A percentile compares a stretch with the other conserved stretches of the same genome.
phyloP scores from a whole-genome alignment of 805 yeast genomes.

The Pichia exigua region DNA sequence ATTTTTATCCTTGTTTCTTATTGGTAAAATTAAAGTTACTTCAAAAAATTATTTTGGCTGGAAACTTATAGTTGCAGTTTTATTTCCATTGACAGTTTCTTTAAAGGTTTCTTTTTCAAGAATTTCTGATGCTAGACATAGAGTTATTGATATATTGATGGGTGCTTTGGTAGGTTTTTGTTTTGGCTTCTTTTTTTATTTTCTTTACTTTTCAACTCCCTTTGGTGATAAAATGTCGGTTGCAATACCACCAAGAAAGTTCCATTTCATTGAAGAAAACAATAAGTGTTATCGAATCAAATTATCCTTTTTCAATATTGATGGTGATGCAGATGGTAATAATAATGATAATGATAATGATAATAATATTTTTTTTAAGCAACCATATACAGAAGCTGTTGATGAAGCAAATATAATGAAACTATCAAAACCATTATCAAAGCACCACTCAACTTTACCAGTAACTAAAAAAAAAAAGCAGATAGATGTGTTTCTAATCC shows the following conservation, averaged over 20 bases:
- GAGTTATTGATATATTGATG: slow-evolving; percentile 31
- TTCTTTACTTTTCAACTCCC: slow-evolving; percentile 31
- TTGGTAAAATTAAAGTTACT: slow-evolving; percentile 30
- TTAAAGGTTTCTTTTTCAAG: slow-evolving; percentile 32
- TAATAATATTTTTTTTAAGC: too few relatives aligned
- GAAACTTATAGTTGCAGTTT: slow-evolving; percentile 26
- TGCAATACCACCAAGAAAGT: slow-evolving; percentile 38
- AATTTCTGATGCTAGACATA: slow-evolving; percentile 42
- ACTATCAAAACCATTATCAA: background rate
- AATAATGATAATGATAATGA: background rate
- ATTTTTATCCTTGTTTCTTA: slow-evolving; percentile 28
- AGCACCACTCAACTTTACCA: background rate
- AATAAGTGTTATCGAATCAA: background rate
- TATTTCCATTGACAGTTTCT: slow-evolving; percentile 31
- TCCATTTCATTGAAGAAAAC: slow-evolving; percentile 7
- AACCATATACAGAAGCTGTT: background rate
- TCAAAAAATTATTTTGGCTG: slow-evolving; percentile 30
- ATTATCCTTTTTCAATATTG: background rate
- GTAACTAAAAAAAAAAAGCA: background rate
- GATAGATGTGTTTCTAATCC: background rate
- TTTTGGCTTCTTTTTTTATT: slow-evolving; percentile 30
- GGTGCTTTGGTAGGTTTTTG: slow-evolving; percentile 33
- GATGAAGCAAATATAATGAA: background rate
- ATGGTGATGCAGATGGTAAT: background rate
- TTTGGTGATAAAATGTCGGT: slow-evolving; percentile 30